phyloP scores from a whole-genome alignment of 140 eudicot genomes.

The Bidens hawaiensis region DNA sequence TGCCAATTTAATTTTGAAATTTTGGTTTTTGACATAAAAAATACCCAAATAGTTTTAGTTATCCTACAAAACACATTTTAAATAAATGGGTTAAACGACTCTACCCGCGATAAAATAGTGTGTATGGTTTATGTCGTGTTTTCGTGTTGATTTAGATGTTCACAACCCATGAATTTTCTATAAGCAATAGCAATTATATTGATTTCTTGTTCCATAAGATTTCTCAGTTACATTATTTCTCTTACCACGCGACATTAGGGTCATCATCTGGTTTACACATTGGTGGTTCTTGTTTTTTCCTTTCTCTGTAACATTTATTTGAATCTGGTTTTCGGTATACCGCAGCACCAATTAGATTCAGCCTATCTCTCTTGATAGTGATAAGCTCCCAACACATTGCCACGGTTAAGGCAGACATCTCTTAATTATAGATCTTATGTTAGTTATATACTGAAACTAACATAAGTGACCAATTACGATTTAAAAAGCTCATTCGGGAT shows the following conservation, averaged over 20 bases:
- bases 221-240: not conserved
- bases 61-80: too few relatives aligned
- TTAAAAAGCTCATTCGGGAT: not conserved
- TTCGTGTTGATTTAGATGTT: too few relatives aligned
- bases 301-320: constrained; percentile 63
- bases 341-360: constrained; percentile 63
- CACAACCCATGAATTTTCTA: too few relatives aligned
- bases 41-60: too few relatives aligned
- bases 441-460: not conserved
- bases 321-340: constrained; percentile 64
- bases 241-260: constrained; percentile 78
- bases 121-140: too few relatives aligned
- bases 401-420: constrained; percentile 64
- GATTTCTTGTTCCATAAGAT: not conserved
- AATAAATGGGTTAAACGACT: too few relatives aligned
- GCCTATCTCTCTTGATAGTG: constrained; percentile 52
- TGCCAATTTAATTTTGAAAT: too few relatives aligned
- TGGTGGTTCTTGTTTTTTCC: constrained; percentile 54
- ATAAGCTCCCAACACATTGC: constrained; percentile 89
- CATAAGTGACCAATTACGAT: not conserved
- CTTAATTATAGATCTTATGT: constrained; percentile 23
- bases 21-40: too few relatives aligned
- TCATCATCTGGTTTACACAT: constrained; percentile 67
- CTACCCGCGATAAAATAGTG: too few relatives aligned
- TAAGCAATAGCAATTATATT: not conserved